Percentiles rank a stretch among this genome's conserved stretches.
Evolutionary conservation across 139 green algal genomes (phyloP).

Genomic region (Micromonas commoda): DNA sequence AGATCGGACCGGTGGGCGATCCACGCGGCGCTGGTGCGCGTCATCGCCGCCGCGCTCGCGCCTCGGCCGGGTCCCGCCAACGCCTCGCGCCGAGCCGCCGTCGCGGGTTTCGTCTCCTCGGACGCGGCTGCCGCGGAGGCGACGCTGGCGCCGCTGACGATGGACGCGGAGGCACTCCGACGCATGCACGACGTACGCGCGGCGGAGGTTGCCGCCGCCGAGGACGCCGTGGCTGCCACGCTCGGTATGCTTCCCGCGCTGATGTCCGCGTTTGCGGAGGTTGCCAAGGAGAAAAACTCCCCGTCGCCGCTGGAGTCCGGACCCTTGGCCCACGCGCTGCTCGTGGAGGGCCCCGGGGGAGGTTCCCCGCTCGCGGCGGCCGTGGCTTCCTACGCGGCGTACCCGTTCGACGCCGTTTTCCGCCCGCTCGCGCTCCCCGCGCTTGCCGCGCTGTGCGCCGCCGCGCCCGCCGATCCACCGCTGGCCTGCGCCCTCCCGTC

Average conservation of each 20-base stretch:
- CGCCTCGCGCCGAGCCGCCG: neutral
- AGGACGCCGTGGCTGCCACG: slow-evolving; percentile 1
- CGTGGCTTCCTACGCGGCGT: slow-evolving; percentile 12
- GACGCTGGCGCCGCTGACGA: neutral
- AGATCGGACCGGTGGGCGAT: neutral
- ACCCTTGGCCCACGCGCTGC: neutral
- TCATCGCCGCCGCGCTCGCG: neutral
- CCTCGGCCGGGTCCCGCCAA: neutral
- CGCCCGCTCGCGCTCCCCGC: slow-evolving; percentile 1
- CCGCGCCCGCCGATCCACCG: neutral
- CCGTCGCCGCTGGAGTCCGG: neutral
- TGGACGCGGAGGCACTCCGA: neutral
- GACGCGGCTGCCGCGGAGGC: neutral
- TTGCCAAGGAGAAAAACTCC: neutral
- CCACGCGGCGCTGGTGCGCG: neutral
- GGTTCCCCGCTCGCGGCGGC: neutral
- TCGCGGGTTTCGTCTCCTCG: neutral
- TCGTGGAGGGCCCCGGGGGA: neutral
- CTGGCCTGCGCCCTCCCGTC: neutral
- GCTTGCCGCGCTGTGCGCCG: neutral
- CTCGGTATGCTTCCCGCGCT: neutral
- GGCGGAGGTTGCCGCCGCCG: neutral
- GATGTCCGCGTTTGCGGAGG: neutral
- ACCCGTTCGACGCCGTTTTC: slow-evolving; percentile 12
- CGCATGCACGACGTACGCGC: neutral